These are phyloP conservation scores for Trichosanthes truncata DNA, from an alignment of 306 rosid species.

Conservation along the genomic window DNA sequence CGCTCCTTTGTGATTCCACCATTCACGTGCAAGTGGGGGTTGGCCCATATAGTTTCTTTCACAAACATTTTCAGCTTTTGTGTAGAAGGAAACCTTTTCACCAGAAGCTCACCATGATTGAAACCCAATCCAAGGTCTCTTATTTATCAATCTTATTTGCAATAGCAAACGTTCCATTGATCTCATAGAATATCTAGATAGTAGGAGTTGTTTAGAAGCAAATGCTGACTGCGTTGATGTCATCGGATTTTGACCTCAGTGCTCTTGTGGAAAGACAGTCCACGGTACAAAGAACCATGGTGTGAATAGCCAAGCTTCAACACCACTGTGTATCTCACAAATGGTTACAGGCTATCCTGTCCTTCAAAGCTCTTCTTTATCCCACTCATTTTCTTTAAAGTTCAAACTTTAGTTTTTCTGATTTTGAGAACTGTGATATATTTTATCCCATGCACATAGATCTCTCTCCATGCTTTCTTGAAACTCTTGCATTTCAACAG, in stretches of 20 bases:
- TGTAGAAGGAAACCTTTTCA: too few relatives aligned
- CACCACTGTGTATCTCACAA: conserved; percentile 36
- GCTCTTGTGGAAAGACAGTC: too few relatives aligned
- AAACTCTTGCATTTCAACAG: conserved; percentile 71
- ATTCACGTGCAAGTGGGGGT: not conserved
- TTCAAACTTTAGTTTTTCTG: conserved; percentile 76
- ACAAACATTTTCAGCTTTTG: not conserved
- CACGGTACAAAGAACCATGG: conserved; percentile 29
- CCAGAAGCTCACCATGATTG: too few relatives aligned
- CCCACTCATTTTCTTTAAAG: conserved; percentile 52
- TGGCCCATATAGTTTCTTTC: not conserved
- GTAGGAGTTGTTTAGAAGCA: too few relatives aligned
- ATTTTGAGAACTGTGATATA: conserved; percentile 77
- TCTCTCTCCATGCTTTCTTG: conserved; percentile 54
- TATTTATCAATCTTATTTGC: too few relatives aligned
- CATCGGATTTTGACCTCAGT: too few relatives aligned
- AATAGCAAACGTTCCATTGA: too few relatives aligned
- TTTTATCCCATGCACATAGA: conserved; percentile 55
- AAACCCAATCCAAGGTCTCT: too few relatives aligned
- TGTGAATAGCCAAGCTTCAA: conserved; percentile 73
- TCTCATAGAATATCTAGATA: too few relatives aligned
- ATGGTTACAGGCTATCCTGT: conserved; percentile 50
- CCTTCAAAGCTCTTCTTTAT: conserved; percentile 92
- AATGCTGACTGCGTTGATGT: too few relatives aligned
- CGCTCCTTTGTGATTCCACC: not conserved